phyloP scores from a whole-genome alignment of 106 monocot genomes.

The Acanthochlamys bracteata region DNA sequence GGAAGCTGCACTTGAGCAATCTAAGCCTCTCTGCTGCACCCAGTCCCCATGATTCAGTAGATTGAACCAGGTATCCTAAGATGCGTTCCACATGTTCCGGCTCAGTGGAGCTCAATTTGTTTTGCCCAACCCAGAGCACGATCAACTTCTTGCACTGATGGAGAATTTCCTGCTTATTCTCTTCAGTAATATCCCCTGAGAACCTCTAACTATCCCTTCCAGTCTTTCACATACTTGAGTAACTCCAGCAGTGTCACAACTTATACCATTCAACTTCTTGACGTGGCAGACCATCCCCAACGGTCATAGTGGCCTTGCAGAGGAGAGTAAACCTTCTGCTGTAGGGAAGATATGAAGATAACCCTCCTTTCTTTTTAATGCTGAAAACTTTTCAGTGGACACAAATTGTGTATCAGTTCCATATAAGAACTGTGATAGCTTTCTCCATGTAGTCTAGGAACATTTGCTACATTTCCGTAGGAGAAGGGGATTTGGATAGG shows the following conservation, averaged over 20 bases:
- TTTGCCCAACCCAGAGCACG: slow-evolving; percentile 58
- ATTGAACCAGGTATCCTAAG: slow-evolving; percentile 58
- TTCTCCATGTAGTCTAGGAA: slow-evolving; percentile 58
- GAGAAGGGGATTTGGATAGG: slow-evolving; percentile 40
- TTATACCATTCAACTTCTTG: slow-evolving; percentile 56
- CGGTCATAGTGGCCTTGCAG: slow-evolving; percentile 55
- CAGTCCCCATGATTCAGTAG: slow-evolving; percentile 36
- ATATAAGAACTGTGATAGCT: slow-evolving; percentile 66
- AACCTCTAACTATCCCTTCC: slow-evolving; percentile 43
- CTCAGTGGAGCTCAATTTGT: slow-evolving; percentile 52
- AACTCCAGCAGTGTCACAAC: slow-evolving; percentile 28
- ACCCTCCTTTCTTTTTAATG: slow-evolving; percentile 65
- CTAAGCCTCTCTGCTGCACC: slow-evolving; percentile 26
- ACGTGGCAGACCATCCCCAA: slow-evolving; percentile 59
- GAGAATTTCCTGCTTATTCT: slow-evolving; percentile 52
- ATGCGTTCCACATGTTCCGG: slow-evolving; percentile 55
- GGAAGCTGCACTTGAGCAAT: slow-evolving; percentile 50
- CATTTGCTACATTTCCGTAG: slow-evolving; percentile 63
- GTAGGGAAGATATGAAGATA: slow-evolving; percentile 81
- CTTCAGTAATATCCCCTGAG: slow-evolving; percentile 49
- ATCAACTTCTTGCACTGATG: slow-evolving; percentile 70
- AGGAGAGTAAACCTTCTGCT: slow-evolving; percentile 29
- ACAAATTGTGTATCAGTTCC: slow-evolving; percentile 50
- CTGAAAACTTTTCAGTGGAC: slow-evolving; percentile 68
- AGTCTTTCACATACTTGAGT: slow-evolving; percentile 40